phyloP scores from a whole-genome alignment of 1,284 basidiomycete species.

The Volvariella volvacea region DNA sequence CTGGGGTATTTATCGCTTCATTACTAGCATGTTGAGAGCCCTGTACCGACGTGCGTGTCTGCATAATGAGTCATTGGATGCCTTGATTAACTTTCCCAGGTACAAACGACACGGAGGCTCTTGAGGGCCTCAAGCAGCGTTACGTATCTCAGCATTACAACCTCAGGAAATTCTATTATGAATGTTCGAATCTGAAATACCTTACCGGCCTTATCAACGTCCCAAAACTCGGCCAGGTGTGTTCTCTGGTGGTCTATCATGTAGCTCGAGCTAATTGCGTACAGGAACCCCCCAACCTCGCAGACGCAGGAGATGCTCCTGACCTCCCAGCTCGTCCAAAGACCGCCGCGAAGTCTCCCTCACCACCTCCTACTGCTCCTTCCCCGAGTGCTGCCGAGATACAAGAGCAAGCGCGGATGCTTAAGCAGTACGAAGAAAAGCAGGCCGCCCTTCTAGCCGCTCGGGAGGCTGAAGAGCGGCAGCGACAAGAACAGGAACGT shows the following conservation, averaged over 20 bases:
- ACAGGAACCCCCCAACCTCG: conserved; percentile 90
- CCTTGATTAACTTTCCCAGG: conserved; percentile 37
- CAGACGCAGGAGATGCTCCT: conserved; percentile 77
- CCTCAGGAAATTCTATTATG: conserved; percentile 94
- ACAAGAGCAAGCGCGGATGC: conserved; percentile 89
- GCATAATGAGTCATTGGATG: neutral
- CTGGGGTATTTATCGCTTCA: conserved; percentile 96
- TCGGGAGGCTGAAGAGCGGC: conserved; percentile 79
- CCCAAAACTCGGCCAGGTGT: conserved; percentile 86
- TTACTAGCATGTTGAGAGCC: conserved; percentile 94
- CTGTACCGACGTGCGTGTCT: conserved; percentile 80
- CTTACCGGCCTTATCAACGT: conserved; percentile 94
- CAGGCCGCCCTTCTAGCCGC: conserved; percentile 78
- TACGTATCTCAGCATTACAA: conserved; percentile 87
- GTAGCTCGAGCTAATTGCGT: conserved; percentile 6
- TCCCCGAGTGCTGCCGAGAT: conserved; percentile 74
- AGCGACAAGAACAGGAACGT: conserved; percentile 71
- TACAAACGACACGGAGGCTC: conserved; percentile 79
- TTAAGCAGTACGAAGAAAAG: conserved; percentile 96
- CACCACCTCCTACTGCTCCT: conserved; percentile 62
- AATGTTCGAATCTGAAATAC: conserved; percentile 96
- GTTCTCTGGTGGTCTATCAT: conserved; percentile 11
- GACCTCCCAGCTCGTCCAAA: conserved; percentile 85
- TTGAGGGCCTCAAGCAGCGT: conserved; percentile 81
- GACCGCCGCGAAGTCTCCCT: conserved; percentile 45